Evolutionary conservation across 2,329 filamentous ascomycete genomes (phyloP), one percentile per base, ranked within the genome.

Genomic region (Elsinoe fawcettii): DNA sequence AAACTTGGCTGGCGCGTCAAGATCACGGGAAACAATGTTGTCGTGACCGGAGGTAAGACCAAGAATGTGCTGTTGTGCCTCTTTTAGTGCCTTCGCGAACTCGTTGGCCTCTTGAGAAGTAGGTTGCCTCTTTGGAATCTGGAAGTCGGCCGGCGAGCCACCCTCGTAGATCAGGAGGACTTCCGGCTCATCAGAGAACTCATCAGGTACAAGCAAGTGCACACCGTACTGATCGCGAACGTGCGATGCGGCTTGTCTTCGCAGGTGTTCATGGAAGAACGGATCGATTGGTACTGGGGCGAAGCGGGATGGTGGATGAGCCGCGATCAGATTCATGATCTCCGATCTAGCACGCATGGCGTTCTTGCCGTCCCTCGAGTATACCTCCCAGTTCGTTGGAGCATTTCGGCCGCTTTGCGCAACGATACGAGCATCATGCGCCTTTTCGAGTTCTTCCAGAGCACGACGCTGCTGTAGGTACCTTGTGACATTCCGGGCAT

Each of bases 401-500:
- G 85, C 85, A 44, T 88, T 83, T 51, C 81, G 77, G 2, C 82
- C 80, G 61, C 80, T 81, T 0, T 90, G 88, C 1, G 90, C 85
- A 65, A 92, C 88, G 69, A 97, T 95, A 70, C 89, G 88, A n/a
- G 90, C 86, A 66, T 87, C 82, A 71, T 96, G 88, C 49, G 82
- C 74, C 59, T 81, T 82, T 75, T 96, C 90, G 12, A 99, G 79
- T 54, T 90, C 84, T 64, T 88, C 83, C 65, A 97, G 86, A 64
- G 92, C 88, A 64, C 84, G 82, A 46, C 88, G 86, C 66, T 93
- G 83, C 57, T 85, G 85, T 54, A 97, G 79, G 72, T 99, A 99
- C 56, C 89, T 85, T 1, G 91, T 93, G 58, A 99, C 77, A 64
- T 92, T 87, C 60, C 86, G 85, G 11, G 91, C 92, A 69, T 99